Evolutionary conservation across 768 basidiomycete species (phyloP).

Genomic region (Pleurotus pulmonarius): DNA sequence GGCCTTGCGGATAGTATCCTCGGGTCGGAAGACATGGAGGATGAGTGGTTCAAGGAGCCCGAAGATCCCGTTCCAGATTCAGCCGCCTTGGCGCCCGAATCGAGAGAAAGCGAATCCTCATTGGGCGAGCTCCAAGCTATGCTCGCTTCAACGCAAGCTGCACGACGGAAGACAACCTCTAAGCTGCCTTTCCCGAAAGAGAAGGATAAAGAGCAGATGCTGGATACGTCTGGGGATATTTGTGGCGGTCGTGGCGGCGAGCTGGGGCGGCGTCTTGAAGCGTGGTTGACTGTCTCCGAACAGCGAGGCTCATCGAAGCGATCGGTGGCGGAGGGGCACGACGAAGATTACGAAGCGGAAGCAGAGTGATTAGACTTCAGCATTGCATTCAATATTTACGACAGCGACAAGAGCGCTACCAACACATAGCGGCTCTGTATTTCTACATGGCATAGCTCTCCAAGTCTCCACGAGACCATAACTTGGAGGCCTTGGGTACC

Average conservation of each 20-base stretch:
- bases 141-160: slow-evolving; percentile 4
- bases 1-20: slow-evolving; percentile 74
- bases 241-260: slow-evolving; percentile 81
- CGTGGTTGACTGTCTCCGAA: slow-evolving; percentile 51
- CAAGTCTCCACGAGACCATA: too few relatives aligned
- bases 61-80: slow-evolving; percentile 16
- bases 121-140: not conserved
- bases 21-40: slow-evolving; percentile 66
- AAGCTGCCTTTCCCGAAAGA: slow-evolving; percentile 56
- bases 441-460: not conserved
- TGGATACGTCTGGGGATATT: slow-evolving; percentile 69
- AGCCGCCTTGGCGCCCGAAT: slow-evolving; percentile 1
- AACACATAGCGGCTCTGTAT: not conserved
- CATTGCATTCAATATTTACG: not conserved
- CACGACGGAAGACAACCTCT: slow-evolving; percentile 32
- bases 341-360: slow-evolving; percentile 9
- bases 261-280: slow-evolving; percentile 70
- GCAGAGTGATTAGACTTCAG: slow-evolving; percentile 5
- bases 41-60: slow-evolving; percentile 61
- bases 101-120: slow-evolving; percentile 1
- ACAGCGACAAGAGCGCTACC: not conserved
- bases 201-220: slow-evolving; percentile 64
- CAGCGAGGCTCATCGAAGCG: slow-evolving; percentile 25
- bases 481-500: too few relatives aligned
- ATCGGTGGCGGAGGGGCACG: slow-evolving; percentile 14